Percentiles rank a stretch among this genome's conserved stretches.
Conservation (phyloP, 2,329 filamentous ascomycete species). For the Endoconidiophora laricicola region DNA sequence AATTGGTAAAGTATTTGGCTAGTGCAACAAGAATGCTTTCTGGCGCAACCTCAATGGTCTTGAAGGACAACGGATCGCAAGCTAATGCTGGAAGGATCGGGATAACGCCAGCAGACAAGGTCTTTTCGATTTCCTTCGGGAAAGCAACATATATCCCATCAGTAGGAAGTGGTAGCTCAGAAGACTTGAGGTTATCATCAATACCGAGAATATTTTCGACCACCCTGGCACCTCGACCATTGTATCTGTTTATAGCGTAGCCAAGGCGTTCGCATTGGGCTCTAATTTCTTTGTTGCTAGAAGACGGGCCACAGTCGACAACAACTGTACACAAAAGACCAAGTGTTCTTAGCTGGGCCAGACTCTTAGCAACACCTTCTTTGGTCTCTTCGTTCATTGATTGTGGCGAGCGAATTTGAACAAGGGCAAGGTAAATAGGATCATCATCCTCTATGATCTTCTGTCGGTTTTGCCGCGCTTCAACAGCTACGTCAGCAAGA, state of each 20-base stretch:
- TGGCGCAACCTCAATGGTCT: conserved; percentile 21
- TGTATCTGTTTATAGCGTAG: conserved; percentile 55
- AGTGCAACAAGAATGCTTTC: conserved; percentile 59
- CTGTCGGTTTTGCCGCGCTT: conserved; percentile 10
- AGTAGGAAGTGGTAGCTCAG: not conserved
- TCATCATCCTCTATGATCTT: conserved; percentile 13
- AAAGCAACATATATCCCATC: conserved; percentile 8
- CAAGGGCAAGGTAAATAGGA: conserved; percentile 52
- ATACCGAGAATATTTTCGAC: conserved; percentile 32
- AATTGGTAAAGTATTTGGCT: conserved; percentile 56
- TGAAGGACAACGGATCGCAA: conserved; percentile 7
- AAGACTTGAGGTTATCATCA: not conserved
- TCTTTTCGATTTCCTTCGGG: conserved; percentile 8
- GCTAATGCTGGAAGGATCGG: conserved; percentile 9
- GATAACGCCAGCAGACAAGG: conserved; percentile 1
- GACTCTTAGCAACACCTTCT: conserved; percentile 61
- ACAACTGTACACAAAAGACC: conserved; percentile 73
- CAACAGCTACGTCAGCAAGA: not conserved
- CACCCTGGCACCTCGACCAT: conserved; percentile 49
- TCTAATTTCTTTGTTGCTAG: conserved; percentile 26
- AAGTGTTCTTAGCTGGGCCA: conserved; percentile 67
- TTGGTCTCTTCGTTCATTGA: conserved; percentile 51
- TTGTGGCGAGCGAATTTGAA: conserved; percentile 67
- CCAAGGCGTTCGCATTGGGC: conserved; percentile 58
- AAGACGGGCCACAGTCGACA: conserved; percentile 47